phyloP scores from a whole-genome alignment of 2,329 filamentous ascomycete species.

The Monosporascus sp. region DNA sequence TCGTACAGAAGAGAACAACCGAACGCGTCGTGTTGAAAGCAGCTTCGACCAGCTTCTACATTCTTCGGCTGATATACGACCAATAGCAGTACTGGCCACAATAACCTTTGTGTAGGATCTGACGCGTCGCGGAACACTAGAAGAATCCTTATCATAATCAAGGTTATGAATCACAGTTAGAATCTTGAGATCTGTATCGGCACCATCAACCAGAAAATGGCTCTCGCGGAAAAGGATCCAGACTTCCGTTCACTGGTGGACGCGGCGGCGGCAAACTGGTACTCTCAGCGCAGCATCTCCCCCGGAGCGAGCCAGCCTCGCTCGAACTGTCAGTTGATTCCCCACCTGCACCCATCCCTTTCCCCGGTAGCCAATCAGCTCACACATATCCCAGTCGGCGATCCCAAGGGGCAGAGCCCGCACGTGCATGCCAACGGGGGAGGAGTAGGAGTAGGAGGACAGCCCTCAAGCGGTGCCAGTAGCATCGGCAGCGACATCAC shows the following conservation, averaged over 20 bases:
- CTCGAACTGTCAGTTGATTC: background rate
- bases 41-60: too few species aligned
- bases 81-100: too few species aligned
- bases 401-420: background rate
- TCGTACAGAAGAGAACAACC: too few species aligned
- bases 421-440: background rate
- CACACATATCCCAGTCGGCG: background rate
- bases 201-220: too few species aligned
- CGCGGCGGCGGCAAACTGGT: slow-evolving; percentile 19
- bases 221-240: background rate
- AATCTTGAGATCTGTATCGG: too few species aligned
- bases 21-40: too few species aligned
- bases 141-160: too few species aligned
- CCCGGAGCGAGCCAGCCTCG: slow-evolving; percentile 1
- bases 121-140: too few species aligned
- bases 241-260: slow-evolving; percentile 17
- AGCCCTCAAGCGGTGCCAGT: background rate
- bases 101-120: too few species aligned
- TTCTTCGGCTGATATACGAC: too few species aligned
- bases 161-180: too few species aligned
- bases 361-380: background rate
- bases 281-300: slow-evolving; percentile 13
- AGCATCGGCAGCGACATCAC: slow-evolving; percentile 14
- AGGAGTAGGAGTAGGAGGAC: background rate
- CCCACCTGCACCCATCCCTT: background rate